phyloP scores from a whole-genome alignment of 2,329 filamentous ascomycete genomes.

The Amesomyces nigricolor region DNA sequence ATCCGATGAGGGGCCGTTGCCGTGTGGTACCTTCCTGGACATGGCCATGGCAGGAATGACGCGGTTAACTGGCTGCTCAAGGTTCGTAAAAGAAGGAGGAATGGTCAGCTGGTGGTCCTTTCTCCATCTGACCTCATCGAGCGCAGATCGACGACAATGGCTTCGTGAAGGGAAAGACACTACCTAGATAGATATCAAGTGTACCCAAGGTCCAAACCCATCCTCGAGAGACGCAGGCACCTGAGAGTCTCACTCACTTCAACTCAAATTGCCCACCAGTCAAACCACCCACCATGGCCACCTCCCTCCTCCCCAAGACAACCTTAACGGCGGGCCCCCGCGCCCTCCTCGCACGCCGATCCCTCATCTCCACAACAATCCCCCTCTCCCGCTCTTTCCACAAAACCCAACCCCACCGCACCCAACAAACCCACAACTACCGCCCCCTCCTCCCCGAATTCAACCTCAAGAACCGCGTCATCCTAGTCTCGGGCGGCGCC shows the following conservation, averaged over 20 bases:
- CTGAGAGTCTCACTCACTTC: not conserved
- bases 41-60: slow-evolving; percentile 4
- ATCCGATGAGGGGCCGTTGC: not conserved
- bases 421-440: slow-evolving; percentile 5
- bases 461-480: slow-evolving; percentile 65
- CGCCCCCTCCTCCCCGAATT: slow-evolving; percentile 59
- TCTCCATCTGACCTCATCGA: slow-evolving; percentile 1
- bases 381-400: slow-evolving; percentile 11
- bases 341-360: slow-evolving; percentile 2
- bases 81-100: slow-evolving; percentile 1
- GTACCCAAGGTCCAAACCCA: not conserved
- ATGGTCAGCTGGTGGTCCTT: not conserved
- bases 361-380: not conserved
- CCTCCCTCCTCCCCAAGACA: slow-evolving; percentile 3
- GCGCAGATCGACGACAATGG: not conserved
- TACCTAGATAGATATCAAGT: not conserved
- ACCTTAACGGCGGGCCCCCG: slow-evolving; percentile 1
- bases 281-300: slow-evolving; percentile 9
- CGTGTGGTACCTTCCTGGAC: slow-evolving; percentile 1
- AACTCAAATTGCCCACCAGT: not conserved
- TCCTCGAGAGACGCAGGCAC: not conserved
- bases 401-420: slow-evolving; percentile 9
- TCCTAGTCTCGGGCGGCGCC: slow-evolving; percentile 71
- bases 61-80: not conserved
- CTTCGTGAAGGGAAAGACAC: not conserved